Evolutionary conservation across 192 early-diverging fungal genomes (phyloP).

Genomic region (Coemansia sp.): DNA sequence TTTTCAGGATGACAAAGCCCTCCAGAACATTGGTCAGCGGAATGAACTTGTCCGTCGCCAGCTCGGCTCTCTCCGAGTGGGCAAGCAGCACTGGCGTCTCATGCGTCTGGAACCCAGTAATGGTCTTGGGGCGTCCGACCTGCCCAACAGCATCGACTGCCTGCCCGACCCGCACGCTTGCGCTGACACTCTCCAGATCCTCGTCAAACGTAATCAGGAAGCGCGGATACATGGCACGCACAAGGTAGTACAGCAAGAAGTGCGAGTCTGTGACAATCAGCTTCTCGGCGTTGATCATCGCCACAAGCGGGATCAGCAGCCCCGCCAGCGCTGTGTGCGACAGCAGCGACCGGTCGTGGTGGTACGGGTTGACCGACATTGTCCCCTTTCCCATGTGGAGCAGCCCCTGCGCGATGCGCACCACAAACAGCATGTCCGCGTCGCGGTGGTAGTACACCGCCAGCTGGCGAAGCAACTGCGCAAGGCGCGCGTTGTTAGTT

Average conservation of each 20-base stretch:
- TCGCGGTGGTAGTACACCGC: conserved; percentile 98
- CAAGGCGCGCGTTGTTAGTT: conserved; percentile 98
- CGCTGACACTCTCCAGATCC: conserved; percentile 76
- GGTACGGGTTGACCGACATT: conserved; percentile 93
- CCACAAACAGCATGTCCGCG: conserved; percentile 62
- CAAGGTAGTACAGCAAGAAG: conserved; percentile 92
- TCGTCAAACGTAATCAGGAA: conserved; percentile 98
- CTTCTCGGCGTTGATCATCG: conserved; percentile 89
- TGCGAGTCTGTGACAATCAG: conserved; percentile 89
- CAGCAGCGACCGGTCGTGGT: conserved; percentile 89
- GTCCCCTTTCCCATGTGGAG: conserved; percentile 97
- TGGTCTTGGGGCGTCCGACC: conserved; percentile 97
- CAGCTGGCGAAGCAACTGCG: conserved; percentile 95
- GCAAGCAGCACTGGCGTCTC: conserved; percentile 95
- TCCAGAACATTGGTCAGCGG: conserved; percentile 84
- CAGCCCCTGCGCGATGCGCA: conserved; percentile 61
- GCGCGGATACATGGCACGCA: conserved; percentile 95
- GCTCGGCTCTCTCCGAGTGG: conserved; percentile 95
- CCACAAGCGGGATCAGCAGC: conserved; percentile 84
- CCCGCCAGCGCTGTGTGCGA: conserved; percentile 87
- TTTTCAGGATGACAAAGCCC: conserved; percentile 94
- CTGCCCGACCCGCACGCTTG: conserved; percentile 95
- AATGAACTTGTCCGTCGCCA: conserved; percentile 97
- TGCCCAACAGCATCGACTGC: conserved; percentile 99
- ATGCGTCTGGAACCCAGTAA: conserved; percentile 99